Base-by-base conservation (phyloP, 139 green algal genomes). In the Coelastrella sp. region DNA sequence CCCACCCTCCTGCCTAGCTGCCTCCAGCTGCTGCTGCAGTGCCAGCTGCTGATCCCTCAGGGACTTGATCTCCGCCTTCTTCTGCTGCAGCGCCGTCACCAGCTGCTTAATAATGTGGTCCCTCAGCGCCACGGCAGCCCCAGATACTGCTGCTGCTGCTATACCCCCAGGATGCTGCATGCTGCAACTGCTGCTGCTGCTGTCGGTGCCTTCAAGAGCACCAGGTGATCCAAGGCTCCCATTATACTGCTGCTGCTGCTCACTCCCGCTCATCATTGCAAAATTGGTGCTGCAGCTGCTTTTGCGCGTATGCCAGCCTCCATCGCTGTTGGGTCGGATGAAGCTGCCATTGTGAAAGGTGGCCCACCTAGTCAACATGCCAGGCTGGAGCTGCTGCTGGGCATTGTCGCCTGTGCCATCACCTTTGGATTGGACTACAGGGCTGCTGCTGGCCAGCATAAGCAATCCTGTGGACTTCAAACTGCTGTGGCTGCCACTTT, bases 21-120 rank as follows among this genome's bases (percentile, higher is more conserved):
- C 35, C 61, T 80, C 61, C 61, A 87, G 74, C 87, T 79, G 76
- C 63, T 14, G 25, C 76, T 87, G 75, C 78, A 78, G 1, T n/a
- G 63, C 63, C 9, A 22, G 35, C 76, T 56, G 87, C 87, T 87
- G 87, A 63, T 87, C 60, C 15, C 61, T 72, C 27, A 78, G 10
- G 11, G 20, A 25, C 87, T 25, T 58, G 6, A 87, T 6, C 78
- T 87, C 75, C 7, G 78, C 87, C 63, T 80, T 79, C 78, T 87
- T 79, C 87, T 91, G 87, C 78, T 91, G 87, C 35, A 91, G 35
- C 15, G 65, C 60, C 0, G 60, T 12, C 35, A 81, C 35, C 78
- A 91, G 65, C 87, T 84, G 87, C 87, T 87, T 68, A 63, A 91
- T 86, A 27, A 91, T 86, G 65, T 87, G 63, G 14, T 87, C 87